Conservation (phyloP, 192 early-diverging fungal genomes). For the Gaertneriomyces sp. region DNA sequence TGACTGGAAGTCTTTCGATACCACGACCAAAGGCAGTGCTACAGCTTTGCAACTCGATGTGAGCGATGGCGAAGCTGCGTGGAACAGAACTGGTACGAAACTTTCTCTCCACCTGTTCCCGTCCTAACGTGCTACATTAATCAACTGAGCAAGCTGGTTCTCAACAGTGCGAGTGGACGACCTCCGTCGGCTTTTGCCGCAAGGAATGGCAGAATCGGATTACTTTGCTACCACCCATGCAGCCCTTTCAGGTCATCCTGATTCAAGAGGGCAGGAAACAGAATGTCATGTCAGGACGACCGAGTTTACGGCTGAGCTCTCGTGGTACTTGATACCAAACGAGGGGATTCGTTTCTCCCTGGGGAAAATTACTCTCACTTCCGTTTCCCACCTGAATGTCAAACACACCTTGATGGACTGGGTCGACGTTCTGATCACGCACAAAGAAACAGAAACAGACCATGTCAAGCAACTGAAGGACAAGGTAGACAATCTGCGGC, state of each 20-base stretch:
- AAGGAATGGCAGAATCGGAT: constrained; percentile 11
- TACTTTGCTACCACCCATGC: constrained; percentile 14
- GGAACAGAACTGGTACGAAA: constrained; percentile 5
- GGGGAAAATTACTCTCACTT: constrained; percentile 3
- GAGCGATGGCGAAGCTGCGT: constrained; percentile 18
- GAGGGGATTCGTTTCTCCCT: constrained; percentile 18
- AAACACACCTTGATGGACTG: constrained; percentile 13
- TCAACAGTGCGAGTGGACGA: constrained; percentile 8
- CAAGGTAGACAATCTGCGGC: constrained; percentile 15
- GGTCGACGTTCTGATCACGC: constrained; percentile 17
- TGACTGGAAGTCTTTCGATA: constrained; percentile 10
- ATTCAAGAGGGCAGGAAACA: constrained; percentile 5
- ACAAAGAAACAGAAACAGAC: not conserved
- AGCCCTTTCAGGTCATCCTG: constrained; percentile 6
- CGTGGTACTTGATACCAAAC: constrained; percentile 19
- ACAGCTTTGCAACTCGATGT: constrained; percentile 9
- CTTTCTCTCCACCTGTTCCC: not conserved
- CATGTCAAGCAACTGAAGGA: constrained; percentile 12
- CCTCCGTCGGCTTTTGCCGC: constrained; percentile 3
- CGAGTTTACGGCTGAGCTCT: constrained; percentile 16
- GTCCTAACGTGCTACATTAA: not conserved
- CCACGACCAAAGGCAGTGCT: not conserved
- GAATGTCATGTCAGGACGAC: not conserved
- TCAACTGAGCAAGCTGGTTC: not conserved
- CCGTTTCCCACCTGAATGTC: not conserved